Percentiles rank a stretch among this genome's conserved stretches.
Conservation (phyloP, 1,284 basidiomycete genomes). For the Sporisorium sorghi region DNA sequence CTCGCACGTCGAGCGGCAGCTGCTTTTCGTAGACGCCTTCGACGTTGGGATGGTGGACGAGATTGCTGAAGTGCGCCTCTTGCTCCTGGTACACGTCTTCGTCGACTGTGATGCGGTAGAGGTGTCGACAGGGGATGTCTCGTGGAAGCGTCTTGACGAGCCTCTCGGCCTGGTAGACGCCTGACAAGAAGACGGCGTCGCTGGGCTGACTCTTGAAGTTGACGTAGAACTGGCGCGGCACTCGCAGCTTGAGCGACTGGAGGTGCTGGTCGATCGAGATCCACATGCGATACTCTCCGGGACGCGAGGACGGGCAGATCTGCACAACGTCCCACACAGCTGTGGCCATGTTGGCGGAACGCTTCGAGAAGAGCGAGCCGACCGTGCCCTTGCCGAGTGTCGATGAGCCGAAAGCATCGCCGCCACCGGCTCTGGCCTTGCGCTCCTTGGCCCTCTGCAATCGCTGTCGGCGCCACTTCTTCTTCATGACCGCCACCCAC, state of each 20-base stretch:
- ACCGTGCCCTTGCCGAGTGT: conserved; percentile 60
- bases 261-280: conserved; percentile 84
- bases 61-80: conserved; percentile 88
- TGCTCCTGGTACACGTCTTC: conserved; percentile 87
- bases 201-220: conserved; percentile 81
- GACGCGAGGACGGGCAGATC: conserved; percentile 80
- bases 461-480: conserved; percentile 80
- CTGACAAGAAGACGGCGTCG: conserved; percentile 75
- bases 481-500: conserved; percentile 84
- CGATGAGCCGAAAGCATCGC: conserved; percentile 13
- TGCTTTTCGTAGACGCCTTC: conserved; percentile 95
- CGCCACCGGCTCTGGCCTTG: conserved; percentile 61
- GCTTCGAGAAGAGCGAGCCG: conserved; percentile 80
- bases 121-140: conserved; percentile 79
- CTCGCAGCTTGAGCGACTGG: conserved; percentile 81
- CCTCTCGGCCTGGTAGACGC: conserved; percentile 78
- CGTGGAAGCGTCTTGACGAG: conserved; percentile 85
- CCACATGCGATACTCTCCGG: conserved; percentile 91
- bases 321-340: conserved; percentile 93
- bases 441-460: conserved; percentile 68
- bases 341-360: conserved; percentile 76
- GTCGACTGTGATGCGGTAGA: conserved; percentile 85
- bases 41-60: conserved; percentile 93
- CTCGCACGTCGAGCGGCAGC: conserved; percentile 86
- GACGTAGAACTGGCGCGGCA: conserved; percentile 92